phyloP scores from a whole-genome alignment of 768 basidiomycete genomes.

The Suillus tomentosus region DNA sequence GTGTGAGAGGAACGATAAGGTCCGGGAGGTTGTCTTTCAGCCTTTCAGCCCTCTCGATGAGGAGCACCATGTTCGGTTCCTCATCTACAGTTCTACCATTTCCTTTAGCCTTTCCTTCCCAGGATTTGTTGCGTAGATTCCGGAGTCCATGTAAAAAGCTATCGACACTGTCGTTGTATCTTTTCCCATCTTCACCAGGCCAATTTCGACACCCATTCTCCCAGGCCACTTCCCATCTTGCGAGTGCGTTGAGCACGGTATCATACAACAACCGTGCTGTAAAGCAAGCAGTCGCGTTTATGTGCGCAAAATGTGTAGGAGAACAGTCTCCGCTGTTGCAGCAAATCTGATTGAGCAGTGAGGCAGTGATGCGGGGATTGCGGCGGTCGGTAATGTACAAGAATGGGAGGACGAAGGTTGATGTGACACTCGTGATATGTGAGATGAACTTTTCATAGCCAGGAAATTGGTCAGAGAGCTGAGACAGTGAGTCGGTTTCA shows the following conservation, averaged over 20 bases:
- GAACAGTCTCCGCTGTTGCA: conserved; percentile 23
- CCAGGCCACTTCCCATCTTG: conserved; percentile 59
- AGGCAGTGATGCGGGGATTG: conserved; percentile 47
- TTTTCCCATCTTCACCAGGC: conserved; percentile 40
- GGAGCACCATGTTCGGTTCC: conserved; percentile 51
- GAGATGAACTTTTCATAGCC: conserved; percentile 27
- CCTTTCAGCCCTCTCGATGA: conserved; percentile 69
- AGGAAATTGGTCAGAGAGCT: conserved; percentile 20
- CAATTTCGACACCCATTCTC: conserved; percentile 63
- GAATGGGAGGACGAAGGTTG: conserved; percentile 56
- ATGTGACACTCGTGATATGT: conserved; percentile 33
- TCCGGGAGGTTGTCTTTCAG: conserved; percentile 64
- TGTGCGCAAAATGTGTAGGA: conserved; percentile 43
- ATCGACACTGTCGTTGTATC: conserved; percentile 69
- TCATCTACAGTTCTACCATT: conserved; percentile 36
- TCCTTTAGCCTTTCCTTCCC: conserved; percentile 23
- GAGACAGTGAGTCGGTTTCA: conserved; percentile 15
- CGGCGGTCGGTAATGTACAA: conserved; percentile 65
- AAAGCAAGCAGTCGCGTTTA: conserved; percentile 64
- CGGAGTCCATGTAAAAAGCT: conserved; percentile 67
- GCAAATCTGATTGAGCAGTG: conserved; percentile 44
- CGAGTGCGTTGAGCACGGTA: conserved; percentile 60
- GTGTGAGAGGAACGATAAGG: conserved; percentile 67
- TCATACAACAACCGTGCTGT: conserved; percentile 66
- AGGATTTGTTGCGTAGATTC: conserved; percentile 34